phyloP scores from a whole-genome alignment of 805 yeast genomes.

The Metschnikowia aberdeeniae region DNA sequence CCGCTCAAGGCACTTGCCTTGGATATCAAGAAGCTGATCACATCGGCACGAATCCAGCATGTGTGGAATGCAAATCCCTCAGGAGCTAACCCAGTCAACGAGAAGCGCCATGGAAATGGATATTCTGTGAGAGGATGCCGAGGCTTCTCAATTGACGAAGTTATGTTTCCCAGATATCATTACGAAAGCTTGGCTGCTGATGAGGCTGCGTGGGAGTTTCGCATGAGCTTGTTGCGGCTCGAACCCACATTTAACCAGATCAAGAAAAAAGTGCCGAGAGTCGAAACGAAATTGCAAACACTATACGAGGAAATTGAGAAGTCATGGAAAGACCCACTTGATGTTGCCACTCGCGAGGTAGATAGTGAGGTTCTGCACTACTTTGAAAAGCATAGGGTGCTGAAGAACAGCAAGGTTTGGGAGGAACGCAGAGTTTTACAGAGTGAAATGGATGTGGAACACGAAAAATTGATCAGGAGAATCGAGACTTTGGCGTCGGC shows the following conservation, averaged over 20 bases:
- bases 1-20: constrained; percentile 27
- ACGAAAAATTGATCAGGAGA: constrained; percentile 14
- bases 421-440: constrained; percentile 16
- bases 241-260: constrained; percentile 9
- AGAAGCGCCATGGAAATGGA: constrained; percentile 25
- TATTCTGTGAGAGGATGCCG: constrained; percentile 24
- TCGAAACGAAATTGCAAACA: neutral
- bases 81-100: neutral
- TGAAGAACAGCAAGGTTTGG: constrained; percentile 7
- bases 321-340: constrained; percentile 15
- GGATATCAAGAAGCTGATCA: constrained; percentile 29
- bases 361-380: constrained; percentile 12
- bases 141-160: constrained; percentile 27
- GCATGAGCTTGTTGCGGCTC: constrained; percentile 15
- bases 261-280: neutral
- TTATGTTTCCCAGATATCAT: constrained; percentile 26
- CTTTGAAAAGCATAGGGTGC: constrained; percentile 14
- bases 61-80: constrained; percentile 21
- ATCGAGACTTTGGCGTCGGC: constrained; percentile 10
- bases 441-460: constrained; percentile 14
- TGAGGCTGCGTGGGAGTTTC: constrained; percentile 37
- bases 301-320: neutral
- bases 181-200: constrained; percentile 23
- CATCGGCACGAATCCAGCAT: constrained; percentile 19
- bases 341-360: constrained; percentile 9